Base-by-base conservation (phyloP, 2,329 filamentous ascomycete species). In the Mollisia scopiformis region DNA sequence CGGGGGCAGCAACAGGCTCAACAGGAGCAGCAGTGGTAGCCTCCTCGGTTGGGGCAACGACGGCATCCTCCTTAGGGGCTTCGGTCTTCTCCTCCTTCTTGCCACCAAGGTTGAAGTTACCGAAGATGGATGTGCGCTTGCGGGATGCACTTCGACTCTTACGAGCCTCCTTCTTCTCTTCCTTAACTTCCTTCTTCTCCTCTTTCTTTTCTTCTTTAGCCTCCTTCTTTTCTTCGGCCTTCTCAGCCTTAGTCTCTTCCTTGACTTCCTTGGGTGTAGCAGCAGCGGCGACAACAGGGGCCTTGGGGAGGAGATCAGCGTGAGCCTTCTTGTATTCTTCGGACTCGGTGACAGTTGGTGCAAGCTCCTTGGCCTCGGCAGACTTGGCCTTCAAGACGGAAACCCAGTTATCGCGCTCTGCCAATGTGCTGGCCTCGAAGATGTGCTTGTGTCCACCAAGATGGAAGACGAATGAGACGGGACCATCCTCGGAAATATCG, bases 401-500 rank as follows among this genome's bases (percentile, higher is more conserved):
- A 72, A 96, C 86, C 95, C 95, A 98, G 84, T 90, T 92, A 78
- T 97, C 92, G 75, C 94, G 93, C 80, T 97, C 93, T 62, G 86
- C 81, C 52, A 85, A 72, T 72, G 74, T 88, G 71, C 81, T 73
- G 60, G 94, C 92, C 86, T 97, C 94, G 84, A 99, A 97, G 63
- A 85, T 85, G 85, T 97, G 93, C 87, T 97, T 96, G 80, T 96
- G 89, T 70, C 90, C 90, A 78, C 90, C 88, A 74, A 91, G 80
- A 75, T 89, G 91, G 83, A 98, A 90, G 74, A 87, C 82, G 83
- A 99, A 97, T 79, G 95, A 93, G 79, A 86, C 84, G 68, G 84
- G 74, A 63, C 92, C 91, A 65, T 93, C 90, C 75, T 96, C 92
- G 49, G 84, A 81, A 62, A 87, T 80, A 59, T 91, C 88, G 68